Evolutionary conservation across 1,284 basidiomycete species (phyloP).

Genomic region (Rhodotorula sp.): DNA sequence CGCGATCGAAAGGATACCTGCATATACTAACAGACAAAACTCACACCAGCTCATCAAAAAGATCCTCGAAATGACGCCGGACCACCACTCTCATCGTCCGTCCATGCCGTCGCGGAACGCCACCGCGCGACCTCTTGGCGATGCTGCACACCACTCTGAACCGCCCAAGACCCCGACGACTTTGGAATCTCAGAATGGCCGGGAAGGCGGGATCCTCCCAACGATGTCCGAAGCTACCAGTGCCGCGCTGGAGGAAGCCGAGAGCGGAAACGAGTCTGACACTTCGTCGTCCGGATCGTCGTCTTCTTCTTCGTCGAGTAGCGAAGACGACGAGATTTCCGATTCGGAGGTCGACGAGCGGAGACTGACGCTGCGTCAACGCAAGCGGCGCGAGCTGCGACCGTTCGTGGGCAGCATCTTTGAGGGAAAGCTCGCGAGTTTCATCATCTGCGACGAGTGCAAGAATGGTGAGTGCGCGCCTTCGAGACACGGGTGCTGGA

Average conservation of each 20-base stretch:
- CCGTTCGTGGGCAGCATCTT: slow-evolving; percentile 87
- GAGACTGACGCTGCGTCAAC: slow-evolving; percentile 45
- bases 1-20: no score
- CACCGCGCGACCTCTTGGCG: slow-evolving; percentile 9
- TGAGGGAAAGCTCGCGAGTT: slow-evolving; percentile 77
- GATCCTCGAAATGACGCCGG: slow-evolving; percentile 46
- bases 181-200: not conserved
- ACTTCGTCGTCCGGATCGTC: not conserved
- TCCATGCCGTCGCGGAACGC: slow-evolving; percentile 12
- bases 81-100: slow-evolving; percentile 6
- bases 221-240: not conserved
- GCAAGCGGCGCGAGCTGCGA: slow-evolving; percentile 50
- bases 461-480: slow-evolving; percentile 58
- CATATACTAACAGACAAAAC: no score
- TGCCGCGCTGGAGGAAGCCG: slow-evolving; percentile 9
- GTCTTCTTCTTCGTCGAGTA: slow-evolving; percentile 5
- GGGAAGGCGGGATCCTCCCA: not conserved
- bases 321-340: slow-evolving; percentile 8
- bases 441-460: slow-evolving; percentile 90
- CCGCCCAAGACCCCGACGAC: not conserved
- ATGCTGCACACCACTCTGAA: no score
- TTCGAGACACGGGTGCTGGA: rapidly evolving
- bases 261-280: slow-evolving; percentile 10
- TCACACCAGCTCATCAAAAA: slow-evolving; percentile 68
- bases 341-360: slow-evolving; percentile 10